phyloP scores from a whole-genome alignment of 2,329 filamentous ascomycete species.

The Verticillium dahliae region DNA sequence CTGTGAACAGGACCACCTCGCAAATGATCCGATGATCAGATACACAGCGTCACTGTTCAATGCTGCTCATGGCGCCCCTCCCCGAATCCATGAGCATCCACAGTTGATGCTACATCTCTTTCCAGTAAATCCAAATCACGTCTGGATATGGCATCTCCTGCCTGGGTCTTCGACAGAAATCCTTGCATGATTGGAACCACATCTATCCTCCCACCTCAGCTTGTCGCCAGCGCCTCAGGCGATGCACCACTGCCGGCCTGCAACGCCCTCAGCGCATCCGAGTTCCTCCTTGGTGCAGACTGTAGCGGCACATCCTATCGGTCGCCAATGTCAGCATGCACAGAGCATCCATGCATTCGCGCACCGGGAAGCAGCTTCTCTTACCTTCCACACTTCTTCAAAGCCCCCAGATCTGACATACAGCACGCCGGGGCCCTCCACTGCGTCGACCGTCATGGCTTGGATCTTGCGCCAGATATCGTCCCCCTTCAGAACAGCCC shows the following conservation, averaged over 20 bases:
- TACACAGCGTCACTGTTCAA: no score
- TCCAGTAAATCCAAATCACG: no score
- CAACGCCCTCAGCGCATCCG: background rate
- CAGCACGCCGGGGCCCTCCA: conserved; percentile 32
- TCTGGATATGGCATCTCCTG: no score
- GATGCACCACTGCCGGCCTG: background rate
- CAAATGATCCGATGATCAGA: no score
- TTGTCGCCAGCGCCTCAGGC: background rate
- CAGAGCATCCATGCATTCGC: background rate
- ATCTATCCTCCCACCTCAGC: background rate
- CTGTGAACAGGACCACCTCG: no score
- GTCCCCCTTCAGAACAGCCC: conserved; percentile 46
- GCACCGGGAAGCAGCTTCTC: background rate
- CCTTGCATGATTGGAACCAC: no score
- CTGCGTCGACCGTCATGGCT: conserved; percentile 56
- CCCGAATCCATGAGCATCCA: no score
- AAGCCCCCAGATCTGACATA: conserved; percentile 62
- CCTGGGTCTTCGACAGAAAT: no score
- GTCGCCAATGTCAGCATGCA: background rate
- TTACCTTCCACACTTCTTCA: conserved; percentile 55
- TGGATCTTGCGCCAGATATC: conserved; percentile 55
- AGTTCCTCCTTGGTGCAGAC: background rate
- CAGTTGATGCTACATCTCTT: no score
- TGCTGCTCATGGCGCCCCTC: no score
- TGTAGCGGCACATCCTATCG: conserved; percentile 3